phyloP scores from a whole-genome alignment of 352 stramenopile species.

The Phytophthora foliorum region DNA sequence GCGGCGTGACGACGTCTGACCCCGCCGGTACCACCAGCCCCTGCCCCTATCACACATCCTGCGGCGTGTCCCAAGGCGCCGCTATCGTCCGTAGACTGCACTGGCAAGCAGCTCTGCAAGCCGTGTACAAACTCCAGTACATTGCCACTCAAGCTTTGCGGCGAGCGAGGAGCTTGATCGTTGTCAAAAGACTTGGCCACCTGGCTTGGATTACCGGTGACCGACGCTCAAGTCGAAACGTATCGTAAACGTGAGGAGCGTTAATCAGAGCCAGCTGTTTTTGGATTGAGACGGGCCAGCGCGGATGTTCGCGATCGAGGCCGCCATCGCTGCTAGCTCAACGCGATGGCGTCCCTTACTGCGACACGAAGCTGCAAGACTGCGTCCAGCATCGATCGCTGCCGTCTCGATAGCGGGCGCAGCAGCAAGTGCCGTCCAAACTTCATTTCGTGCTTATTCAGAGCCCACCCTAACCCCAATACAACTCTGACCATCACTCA shows the following conservation, averaged over 20 bases:
- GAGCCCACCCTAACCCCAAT: constrained; percentile 2
- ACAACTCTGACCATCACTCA: constrained; percentile 26
- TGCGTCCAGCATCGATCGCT: no score
- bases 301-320: constrained; percentile 5
- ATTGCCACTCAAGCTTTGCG: no score
- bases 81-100: background rate
- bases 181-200: no score
- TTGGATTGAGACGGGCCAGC: constrained; percentile 22
- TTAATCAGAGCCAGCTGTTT: constrained; percentile 30
- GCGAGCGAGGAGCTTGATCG: no score
- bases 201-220: constrained; percentile 1
- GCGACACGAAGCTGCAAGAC: no score
- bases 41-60: constrained; percentile 35
- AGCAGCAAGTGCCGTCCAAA: no score
- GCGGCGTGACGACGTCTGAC: constrained; percentile 22
- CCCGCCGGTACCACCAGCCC: constrained; percentile 24
- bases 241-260: constrained; percentile 4
- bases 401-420: no score
- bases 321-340: no score
- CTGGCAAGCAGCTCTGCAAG: no score
- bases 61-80: constrained; percentile 25
- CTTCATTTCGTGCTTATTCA: background rate
- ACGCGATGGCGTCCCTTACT: no score
- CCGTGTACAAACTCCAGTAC: no score
- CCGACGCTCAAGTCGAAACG: background rate